phyloP scores from a whole-genome alignment of 805 yeast species.

The Cyberlindnera suaveolens region DNA sequence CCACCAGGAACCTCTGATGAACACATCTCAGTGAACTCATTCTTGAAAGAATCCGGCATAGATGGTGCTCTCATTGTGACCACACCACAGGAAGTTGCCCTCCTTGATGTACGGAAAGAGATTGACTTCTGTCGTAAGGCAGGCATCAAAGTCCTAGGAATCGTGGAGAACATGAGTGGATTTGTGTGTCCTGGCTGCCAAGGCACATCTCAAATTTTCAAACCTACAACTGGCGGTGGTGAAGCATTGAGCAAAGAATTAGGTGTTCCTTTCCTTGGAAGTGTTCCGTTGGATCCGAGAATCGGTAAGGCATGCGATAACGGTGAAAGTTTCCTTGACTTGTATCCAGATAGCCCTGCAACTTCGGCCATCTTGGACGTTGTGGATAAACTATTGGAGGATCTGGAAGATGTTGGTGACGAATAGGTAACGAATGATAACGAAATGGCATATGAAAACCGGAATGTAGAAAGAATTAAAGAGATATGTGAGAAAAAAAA shows the following conservation, averaged over 20 bases:
- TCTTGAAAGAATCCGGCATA: slow-evolving; percentile 81
- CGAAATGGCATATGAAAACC: no score
- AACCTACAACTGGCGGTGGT: slow-evolving; percentile 98
- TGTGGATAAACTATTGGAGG: slow-evolving; percentile 63
- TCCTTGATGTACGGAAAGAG: slow-evolving; percentile 92
- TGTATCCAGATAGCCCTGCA: slow-evolving; percentile 89
- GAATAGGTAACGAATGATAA: no score
- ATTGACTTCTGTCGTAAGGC: slow-evolving; percentile 94
- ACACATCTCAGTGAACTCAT: slow-evolving; percentile 84
- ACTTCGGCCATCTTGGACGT: slow-evolving; percentile 79
- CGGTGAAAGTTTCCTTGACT: slow-evolving; percentile 80
- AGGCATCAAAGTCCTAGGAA: slow-evolving; percentile 74
- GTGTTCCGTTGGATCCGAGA: slow-evolving; percentile 94
- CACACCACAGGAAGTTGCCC: slow-evolving; percentile 96
- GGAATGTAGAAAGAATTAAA: no score
- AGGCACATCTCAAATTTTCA: slow-evolving; percentile 83
- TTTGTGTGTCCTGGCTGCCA: slow-evolving; percentile 95
- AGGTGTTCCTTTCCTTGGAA: slow-evolving; percentile 74
- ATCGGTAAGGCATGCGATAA: slow-evolving; percentile 84
- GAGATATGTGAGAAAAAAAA: no score
- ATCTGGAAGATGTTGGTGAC: slow-evolving; percentile 28
- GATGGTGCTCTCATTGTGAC: slow-evolving; percentile 95
- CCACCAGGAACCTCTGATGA: slow-evolving; percentile 99
- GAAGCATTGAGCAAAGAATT: slow-evolving; percentile 73
- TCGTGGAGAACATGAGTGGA: slow-evolving; percentile 98